Evolutionary conservation across 2,329 filamentous ascomycete species (phyloP).

Genomic region (Scedosporium dehoogii): DNA sequence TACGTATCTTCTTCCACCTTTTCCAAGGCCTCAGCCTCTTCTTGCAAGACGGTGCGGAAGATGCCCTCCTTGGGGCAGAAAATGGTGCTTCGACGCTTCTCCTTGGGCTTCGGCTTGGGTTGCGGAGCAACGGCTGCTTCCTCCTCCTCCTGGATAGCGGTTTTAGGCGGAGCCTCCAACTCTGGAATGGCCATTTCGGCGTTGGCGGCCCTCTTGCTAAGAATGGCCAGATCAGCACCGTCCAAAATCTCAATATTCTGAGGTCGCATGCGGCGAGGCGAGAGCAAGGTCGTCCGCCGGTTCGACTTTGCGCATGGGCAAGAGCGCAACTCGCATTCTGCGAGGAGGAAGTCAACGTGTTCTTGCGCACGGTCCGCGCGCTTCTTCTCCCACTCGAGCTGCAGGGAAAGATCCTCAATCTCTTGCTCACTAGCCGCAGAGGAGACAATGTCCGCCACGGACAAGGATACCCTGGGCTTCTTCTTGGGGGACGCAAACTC

Average conservation of each 20-base stretch:
- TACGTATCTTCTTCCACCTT: conserved; percentile 14
- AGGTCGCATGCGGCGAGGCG: conserved; percentile 26
- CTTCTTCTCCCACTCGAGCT: conserved; percentile 49
- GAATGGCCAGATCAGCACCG: conserved; percentile 31
- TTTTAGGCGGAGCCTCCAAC: not conserved
- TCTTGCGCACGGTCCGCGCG: conserved; percentile 61
- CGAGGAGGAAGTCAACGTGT: conserved; percentile 64
- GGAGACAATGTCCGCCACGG: conserved; percentile 39
- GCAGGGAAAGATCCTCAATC: conserved; percentile 43
- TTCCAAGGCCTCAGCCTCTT: conserved; percentile 36
- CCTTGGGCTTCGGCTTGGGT: not conserved
- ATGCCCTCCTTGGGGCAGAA: conserved; percentile 54
- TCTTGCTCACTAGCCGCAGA: conserved; percentile 48
- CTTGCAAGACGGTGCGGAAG: conserved; percentile 49
- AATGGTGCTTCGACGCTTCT: conserved; percentile 31
- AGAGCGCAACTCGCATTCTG: conserved; percentile 60
- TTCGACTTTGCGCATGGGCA: conserved; percentile 46
- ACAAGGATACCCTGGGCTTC: conserved; percentile 39
- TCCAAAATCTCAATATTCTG: conserved; percentile 26
- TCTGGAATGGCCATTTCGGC: not conserved
- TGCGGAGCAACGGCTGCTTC: not conserved
- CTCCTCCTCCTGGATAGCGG: not conserved
- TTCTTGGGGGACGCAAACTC: conserved; percentile 55
- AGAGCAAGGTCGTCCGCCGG: conserved; percentile 20
- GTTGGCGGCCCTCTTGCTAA: conserved; percentile 17